Conservation (phyloP, 2,329 filamentous ascomycete species). For the Zymoseptoria ardabiliae region DNA sequence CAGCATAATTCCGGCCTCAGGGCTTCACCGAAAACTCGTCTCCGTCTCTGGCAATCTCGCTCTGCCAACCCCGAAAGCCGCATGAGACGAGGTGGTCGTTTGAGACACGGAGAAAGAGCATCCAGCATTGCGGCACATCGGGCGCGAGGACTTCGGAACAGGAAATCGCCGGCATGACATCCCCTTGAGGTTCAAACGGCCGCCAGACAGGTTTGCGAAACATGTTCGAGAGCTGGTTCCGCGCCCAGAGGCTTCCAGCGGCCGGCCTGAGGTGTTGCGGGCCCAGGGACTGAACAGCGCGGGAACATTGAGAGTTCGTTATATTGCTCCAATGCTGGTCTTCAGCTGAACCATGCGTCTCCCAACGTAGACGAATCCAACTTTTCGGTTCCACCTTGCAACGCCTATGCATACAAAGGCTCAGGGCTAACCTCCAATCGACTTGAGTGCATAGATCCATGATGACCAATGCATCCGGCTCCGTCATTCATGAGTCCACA, state of each 20-base stretch:
- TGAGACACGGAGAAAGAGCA: not conserved
- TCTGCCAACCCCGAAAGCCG: not conserved
- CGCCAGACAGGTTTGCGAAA: too few relatives aligned
- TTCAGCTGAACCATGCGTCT: not conserved
- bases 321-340: too few relatives aligned
- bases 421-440: too few relatives aligned
- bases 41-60: not conserved
- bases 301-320: too few relatives aligned
- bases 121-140: not conserved
- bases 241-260: too few relatives aligned
- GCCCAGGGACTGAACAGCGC: too few relatives aligned
- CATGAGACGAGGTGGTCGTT: not conserved
- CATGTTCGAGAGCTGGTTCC: too few relatives aligned
- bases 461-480: not conserved
- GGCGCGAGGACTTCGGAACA: not conserved
- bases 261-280: too few relatives aligned
- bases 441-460: not conserved
- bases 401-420: not conserved
- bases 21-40: not conserved
- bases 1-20: not conserved
- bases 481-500: not conserved
- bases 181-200: not conserved
- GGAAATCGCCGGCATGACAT: not conserved
- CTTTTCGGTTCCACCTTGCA: not conserved
- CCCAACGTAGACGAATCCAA: not conserved